phyloP scores from a whole-genome alignment of 306 rosid genomes.

The barrel medic (Medicago truncatula) region DNA sequence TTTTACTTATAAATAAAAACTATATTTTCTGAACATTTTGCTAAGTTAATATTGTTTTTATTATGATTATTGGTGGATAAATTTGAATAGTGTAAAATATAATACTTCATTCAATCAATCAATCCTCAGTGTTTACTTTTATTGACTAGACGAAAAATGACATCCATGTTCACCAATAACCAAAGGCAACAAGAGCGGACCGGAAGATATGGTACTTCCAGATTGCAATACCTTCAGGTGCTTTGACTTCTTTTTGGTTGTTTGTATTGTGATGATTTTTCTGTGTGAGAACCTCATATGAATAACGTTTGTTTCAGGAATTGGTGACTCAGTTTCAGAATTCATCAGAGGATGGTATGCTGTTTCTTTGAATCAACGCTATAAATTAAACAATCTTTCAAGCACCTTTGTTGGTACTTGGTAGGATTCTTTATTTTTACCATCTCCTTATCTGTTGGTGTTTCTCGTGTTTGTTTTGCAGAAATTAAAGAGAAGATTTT shows the following conservation, averaged over 20 bases:
- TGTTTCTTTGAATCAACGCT: neutral
- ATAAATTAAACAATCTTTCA: neutral
- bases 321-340: slow-evolving; percentile 77
- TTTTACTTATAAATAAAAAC: neutral
- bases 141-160: slow-evolving; percentile 9
- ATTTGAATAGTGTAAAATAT: neutral
- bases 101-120: neutral
- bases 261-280: neutral
- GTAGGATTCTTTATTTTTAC: neutral
- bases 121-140: neutral
- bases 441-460: neutral
- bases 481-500: slow-evolving; percentile 74
- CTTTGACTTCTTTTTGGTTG: neutral
- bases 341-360: slow-evolving; percentile 62
- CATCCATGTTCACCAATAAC: slow-evolving; percentile 76
- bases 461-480: slow-evolving; percentile 43
- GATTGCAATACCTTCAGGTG: slow-evolving; percentile 84
- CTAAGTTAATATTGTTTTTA: neutral
- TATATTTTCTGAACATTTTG: neutral
- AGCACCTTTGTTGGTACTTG: neutral
- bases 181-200: slow-evolving; percentile 78
- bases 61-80: slow-evolving; percentile 9
- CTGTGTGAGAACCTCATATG: neutral
- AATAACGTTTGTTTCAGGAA: slow-evolving; percentile 55
- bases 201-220: slow-evolving; percentile 81